These are phyloP conservation scores for Rhizopogon rudus DNA, from an alignment of 768 basidiomycete genomes.

Conservation along the genomic window DNA sequence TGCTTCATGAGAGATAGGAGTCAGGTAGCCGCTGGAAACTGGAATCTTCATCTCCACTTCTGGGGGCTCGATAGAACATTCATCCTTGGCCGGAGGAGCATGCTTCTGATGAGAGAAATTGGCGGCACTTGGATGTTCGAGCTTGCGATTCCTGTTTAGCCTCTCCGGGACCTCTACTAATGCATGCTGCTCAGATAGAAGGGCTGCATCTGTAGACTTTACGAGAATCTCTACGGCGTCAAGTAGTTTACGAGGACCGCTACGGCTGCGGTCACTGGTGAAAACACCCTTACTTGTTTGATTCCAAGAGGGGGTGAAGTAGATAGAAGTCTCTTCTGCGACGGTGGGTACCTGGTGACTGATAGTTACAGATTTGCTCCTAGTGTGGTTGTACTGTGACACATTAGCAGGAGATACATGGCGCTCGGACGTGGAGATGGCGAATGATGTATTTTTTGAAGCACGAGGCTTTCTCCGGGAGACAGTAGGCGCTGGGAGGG, in stretches of 20 bases:
- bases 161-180: not conserved
- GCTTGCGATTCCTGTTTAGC: not conserved
- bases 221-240: slow-evolving; percentile 16
- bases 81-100: not conserved
- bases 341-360: not conserved
- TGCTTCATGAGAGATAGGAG: not conserved
- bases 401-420: not conserved
- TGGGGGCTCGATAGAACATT: slow-evolving; percentile 1
- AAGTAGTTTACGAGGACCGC: slow-evolving; percentile 6
- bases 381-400: not conserved
- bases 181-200: not conserved
- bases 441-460: not conserved
- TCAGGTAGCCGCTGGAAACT: not conserved
- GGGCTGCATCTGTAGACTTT: not conserved
- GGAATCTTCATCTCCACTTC: not conserved
- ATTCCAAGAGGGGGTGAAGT: not conserved
- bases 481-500: not conserved
- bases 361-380: not conserved
- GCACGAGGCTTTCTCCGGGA: not conserved
- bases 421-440: not conserved
- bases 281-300: not conserved
- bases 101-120: not conserved
- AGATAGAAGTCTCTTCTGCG: not conserved
- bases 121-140: not conserved
- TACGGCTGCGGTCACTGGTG: not conserved